Evolutionary conservation across 2,329 filamentous ascomycete genomes (phyloP), one percentile per base, ranked within the genome.

Genomic region (Microdochium paspali): DNA sequence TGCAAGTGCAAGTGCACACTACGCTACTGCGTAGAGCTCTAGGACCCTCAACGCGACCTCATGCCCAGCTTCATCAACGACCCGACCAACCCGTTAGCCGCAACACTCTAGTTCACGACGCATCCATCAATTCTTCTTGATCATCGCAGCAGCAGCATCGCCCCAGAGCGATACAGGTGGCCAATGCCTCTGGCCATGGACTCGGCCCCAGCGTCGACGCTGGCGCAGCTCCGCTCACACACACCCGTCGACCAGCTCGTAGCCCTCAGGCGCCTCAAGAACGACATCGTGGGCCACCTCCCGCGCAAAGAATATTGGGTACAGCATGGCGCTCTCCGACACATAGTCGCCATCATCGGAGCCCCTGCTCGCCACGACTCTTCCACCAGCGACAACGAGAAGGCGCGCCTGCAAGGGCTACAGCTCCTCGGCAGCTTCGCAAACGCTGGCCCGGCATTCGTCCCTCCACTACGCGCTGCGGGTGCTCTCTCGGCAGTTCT

Each of bases 341-440:
- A 77, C 28, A 69, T 75, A 47, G 73, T 72, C 58, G 67, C 61
- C 56, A 72, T 70, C 51, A 70, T 76, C 61, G 63, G 63, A 44
- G 54, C 61, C 13, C 9, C 21, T 3, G 6, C 23, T 25, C 4
- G 42, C 42, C 20, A n/a, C 13, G 7, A 7, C 6, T 10, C 23
- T 24, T 6, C 5, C 9, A 44, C 3, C 6, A 13, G 72, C 2
- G 77, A 82, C 10, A 80, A 87, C 50, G 84, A 90, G 48, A 74
- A 79, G 42, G 74, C 84, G 44, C 79, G 81, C 54, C 70, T 93
- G 48, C 87, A 95, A 62, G 85, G 86, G n/a, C 77, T 90, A 32
- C 82, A 94, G 53, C 77, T 96, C n/a, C 70, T 95, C 30, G 84
- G 85, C 44, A 93, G 87, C 63, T 79, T 97, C 60, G 87, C 89